Conservation (phyloP, 768 basidiomycete species). For the Calocera viscosa region DNA sequence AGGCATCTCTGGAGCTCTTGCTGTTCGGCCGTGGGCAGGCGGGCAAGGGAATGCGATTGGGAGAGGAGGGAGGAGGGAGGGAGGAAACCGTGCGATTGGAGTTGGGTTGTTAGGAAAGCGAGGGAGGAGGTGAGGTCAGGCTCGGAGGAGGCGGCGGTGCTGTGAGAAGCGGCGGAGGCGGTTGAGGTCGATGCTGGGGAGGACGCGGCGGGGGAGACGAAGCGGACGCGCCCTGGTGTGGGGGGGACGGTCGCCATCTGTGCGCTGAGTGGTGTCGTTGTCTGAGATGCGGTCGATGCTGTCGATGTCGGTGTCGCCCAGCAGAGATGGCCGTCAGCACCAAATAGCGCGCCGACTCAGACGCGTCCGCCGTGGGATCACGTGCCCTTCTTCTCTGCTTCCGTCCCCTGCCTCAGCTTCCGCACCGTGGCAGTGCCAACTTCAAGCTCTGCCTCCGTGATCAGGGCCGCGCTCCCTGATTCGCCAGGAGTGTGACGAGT, state of each 20-base stretch:
- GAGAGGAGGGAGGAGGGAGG: slow-evolving; percentile 45
- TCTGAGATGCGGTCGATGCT: background rate
- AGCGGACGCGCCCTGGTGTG: background rate
- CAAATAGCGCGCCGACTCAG: background rate
- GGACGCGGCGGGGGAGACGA: background rate
- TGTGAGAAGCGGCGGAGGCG: background rate
- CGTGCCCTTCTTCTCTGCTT: too few relatives aligned
- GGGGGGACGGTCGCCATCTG: background rate
- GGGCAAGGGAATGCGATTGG: slow-evolving; percentile 35
- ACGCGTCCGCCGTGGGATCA: background rate
- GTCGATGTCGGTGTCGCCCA: background rate
- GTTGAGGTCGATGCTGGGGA: background rate
- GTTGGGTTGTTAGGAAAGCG: slow-evolving; percentile 61
- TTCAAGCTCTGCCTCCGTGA: too few relatives aligned
- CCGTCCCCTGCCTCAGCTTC: too few relatives aligned
- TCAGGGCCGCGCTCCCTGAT: background rate
- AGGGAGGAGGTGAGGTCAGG: slow-evolving; percentile 15
- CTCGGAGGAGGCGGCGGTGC: background rate
- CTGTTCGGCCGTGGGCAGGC: slow-evolving; percentile 42
- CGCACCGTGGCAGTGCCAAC: too few relatives aligned
- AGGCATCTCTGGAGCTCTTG: slow-evolving; percentile 59
- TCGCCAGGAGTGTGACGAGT: background rate
- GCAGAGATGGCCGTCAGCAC: too few relatives aligned
- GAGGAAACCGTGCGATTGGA: slow-evolving; percentile 69
- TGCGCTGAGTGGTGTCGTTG: background rate